These are phyloP conservation scores for Umbelopsis vinacea DNA, from an alignment of 192 early-diverging fungal genomes.

Conservation along the genomic window DNA sequence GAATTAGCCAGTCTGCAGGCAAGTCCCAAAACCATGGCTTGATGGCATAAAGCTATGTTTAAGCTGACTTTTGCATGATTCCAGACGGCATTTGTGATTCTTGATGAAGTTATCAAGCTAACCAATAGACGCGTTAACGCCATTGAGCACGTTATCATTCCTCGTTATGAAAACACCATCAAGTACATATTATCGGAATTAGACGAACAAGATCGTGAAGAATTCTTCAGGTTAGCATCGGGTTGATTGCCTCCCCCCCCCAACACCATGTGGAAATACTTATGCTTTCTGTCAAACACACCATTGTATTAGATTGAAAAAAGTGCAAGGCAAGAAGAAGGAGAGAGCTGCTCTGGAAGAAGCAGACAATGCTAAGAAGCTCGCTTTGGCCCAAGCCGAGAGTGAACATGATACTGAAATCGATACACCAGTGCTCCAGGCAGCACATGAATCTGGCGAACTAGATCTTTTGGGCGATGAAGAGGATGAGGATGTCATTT, in stretches of 20 bases:
- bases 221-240: conserved; percentile 82
- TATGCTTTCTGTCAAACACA: neutral
- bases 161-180: conserved; percentile 98
- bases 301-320: conserved; percentile 75
- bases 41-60: neutral
- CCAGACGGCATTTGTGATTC: conserved; percentile 96
- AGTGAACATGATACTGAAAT: conserved; percentile 18
- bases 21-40: conserved; percentile 7
- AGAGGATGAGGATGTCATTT: conserved; percentile 42
- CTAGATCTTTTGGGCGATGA: conserved; percentile 36
- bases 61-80: conserved; percentile 7
- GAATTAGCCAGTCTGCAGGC: conserved; percentile 98
- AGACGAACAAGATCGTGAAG: conserved; percentile 98
- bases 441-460: conserved; percentile 40
- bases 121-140: conserved; percentile 99
- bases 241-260: neutral
- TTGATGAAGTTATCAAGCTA: conserved; percentile 99
- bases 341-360: conserved; percentile 64
- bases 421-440: conserved; percentile 14
- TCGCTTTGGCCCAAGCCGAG: conserved; percentile 11
- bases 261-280: neutral
- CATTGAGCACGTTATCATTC: conserved; percentile 99
- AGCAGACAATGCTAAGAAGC: conserved; percentile 35
- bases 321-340: conserved; percentile 99
- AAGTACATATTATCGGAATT: conserved; percentile 95